phyloP scores from a whole-genome alignment of 2,329 filamentous ascomycete species.

The Diplodia seriata region DNA sequence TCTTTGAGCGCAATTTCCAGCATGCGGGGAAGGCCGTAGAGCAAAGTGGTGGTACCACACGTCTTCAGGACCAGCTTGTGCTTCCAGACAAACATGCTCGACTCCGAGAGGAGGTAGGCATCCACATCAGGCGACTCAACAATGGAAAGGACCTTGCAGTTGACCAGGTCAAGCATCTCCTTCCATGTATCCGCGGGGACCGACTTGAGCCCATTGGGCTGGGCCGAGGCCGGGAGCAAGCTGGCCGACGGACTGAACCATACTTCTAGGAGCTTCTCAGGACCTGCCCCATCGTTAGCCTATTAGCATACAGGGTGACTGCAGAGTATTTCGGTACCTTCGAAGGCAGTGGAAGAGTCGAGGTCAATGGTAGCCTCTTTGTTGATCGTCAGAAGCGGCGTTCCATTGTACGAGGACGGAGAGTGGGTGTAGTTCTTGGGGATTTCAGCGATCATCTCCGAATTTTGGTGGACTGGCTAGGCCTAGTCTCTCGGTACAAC shows the following conservation, averaged over 20 bases:
- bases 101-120: conserved; percentile 95
- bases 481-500: conserved; percentile 15
- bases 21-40: conserved; percentile 87
- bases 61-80: conserved; percentile 99
- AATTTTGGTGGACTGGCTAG: conserved; percentile 11
- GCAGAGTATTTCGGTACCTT: conserved; percentile 64
- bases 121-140: conserved; percentile 93
- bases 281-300: conserved; percentile 61
- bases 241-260: conserved; percentile 89
- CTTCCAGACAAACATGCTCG: conserved; percentile 99
- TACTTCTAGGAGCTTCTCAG: conserved; percentile 97
- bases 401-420: conserved; percentile 75
- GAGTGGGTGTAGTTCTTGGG: conserved; percentile 83
- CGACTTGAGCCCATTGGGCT: conserved; percentile 81
- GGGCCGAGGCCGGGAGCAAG: conserved; percentile 72
- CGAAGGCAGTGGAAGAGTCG: conserved; percentile 95
- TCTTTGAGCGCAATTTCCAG: conserved; percentile 87
- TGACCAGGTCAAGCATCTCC: conserved; percentile 95
- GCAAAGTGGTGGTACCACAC: conserved; percentile 92
- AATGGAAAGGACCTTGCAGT: conserved; percentile 96
- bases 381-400: conserved; percentile 94
- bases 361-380: conserved; percentile 90
- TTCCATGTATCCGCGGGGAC: conserved; percentile 89
- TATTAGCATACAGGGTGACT: background rate
- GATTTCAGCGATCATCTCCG: conserved; percentile 85